Evolutionary conservation across 1,284 basidiomycete genomes (phyloP).

Genomic region (Tetrapyrgos nigripes): DNA sequence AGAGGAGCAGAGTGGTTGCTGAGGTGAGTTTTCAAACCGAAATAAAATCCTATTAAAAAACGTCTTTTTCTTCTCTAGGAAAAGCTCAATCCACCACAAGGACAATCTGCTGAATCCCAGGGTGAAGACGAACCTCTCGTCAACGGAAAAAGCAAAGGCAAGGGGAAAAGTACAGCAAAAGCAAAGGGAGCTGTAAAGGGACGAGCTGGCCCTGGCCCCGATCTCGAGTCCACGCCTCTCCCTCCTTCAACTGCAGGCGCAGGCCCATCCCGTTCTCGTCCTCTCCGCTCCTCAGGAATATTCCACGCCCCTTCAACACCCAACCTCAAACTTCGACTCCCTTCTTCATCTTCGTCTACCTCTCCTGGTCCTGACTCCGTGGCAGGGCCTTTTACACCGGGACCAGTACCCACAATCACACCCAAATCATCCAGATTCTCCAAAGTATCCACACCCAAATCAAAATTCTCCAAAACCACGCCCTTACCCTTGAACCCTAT

Average conservation of each 20-base stretch:
- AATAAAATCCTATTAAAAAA: slow-evolving; percentile 31
- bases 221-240: too few species aligned
- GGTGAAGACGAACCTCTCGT: neutral
- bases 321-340: slow-evolving; percentile 20
- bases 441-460: too few species aligned
- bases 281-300: slow-evolving; percentile 26
- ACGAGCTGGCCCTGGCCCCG: too few species aligned
- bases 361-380: slow-evolving; percentile 47
- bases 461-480: slow-evolving; percentile 39
- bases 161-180: too few species aligned
- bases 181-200: too few species aligned
- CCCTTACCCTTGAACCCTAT: slow-evolving; percentile 36
- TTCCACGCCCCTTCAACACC: slow-evolving; percentile 34
- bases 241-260: too few species aligned
- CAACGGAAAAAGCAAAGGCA: too few species aligned
- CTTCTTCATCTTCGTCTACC: neutral
- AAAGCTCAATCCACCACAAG: slow-evolving; percentile 53
- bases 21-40: slow-evolving; percentile 60
- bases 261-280: slow-evolving; percentile 40
- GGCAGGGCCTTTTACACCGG: slow-evolving; percentile 63
- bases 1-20: slow-evolving; percentile 71
- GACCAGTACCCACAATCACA: slow-evolving; percentile 67
- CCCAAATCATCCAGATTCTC: slow-evolving; percentile 28
- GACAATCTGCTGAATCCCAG: neutral
- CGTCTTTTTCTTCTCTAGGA: slow-evolving; percentile 43